Evolutionary conservation across 441 rosid genomes (phyloP).

Genomic region (Brassica balearica): DNA sequence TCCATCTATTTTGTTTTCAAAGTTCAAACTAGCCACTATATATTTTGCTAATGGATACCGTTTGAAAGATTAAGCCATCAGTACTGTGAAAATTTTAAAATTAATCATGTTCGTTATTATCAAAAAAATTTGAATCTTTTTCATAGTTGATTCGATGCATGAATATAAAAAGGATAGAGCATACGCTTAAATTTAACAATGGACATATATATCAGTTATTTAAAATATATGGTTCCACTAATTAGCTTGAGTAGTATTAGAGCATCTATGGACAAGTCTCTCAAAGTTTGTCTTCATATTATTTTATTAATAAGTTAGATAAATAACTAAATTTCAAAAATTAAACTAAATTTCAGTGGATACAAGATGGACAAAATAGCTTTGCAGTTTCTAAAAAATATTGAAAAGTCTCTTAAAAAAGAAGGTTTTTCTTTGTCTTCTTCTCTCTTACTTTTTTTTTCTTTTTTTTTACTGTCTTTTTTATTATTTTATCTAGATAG

Average conservation of each 20-base stretch:
- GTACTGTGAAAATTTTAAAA: not conserved
- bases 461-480: not conserved
- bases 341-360: too few species aligned
- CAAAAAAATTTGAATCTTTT: not conserved
- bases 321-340: not conserved
- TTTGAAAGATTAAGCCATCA: not conserved
- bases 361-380: not conserved
- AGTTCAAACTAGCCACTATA: not conserved
- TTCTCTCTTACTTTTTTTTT: not conserved
- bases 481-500: not conserved
- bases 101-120: not conserved
- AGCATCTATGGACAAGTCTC: not conserved
- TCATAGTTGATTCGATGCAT: not conserved
- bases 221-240: not conserved
- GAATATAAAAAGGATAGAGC: not conserved
- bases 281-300: not conserved
- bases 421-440: not conserved
- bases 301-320: not conserved
- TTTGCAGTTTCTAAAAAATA: not conserved
- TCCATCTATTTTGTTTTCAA: slow-evolving; percentile 6
- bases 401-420: not conserved
- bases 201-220: not conserved
- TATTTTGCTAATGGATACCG: not conserved
- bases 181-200: not conserved
- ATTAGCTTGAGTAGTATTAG: not conserved